Evolutionary conservation across 805 yeast species (phyloP).

Genomic region (Saccharomyces paradoxus): DNA sequence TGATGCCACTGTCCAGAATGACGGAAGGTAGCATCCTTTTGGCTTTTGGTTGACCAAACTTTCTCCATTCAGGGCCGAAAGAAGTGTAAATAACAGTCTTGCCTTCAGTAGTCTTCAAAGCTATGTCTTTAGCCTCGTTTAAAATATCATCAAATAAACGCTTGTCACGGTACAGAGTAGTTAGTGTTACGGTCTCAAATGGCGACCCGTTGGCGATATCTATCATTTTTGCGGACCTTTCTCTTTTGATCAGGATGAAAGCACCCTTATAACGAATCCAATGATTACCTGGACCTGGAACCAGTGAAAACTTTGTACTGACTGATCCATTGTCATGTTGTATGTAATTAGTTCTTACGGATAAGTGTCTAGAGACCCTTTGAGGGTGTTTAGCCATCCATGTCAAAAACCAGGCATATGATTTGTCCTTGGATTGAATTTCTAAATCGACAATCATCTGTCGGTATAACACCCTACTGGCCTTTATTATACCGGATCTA

Average conservation of each 20-base stretch:
- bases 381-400: conserved; percentile 88
- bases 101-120: conserved; percentile 77
- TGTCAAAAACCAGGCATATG: conserved; percentile 88
- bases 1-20: conserved; percentile 68
- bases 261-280: conserved; percentile 79
- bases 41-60: conserved; percentile 90
- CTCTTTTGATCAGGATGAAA: conserved; percentile 79
- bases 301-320: conserved; percentile 77
- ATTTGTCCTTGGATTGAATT: conserved; percentile 85
- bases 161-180: conserved; percentile 80
- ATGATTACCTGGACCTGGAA: conserved; percentile 97
- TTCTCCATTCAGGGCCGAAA: conserved; percentile 98
- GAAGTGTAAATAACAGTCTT: conserved; percentile 89
- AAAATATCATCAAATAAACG: conserved; percentile 59
- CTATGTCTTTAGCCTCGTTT: conserved; percentile 76
- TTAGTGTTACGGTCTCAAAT: conserved; percentile 89
- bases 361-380: conserved; percentile 70
- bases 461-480: conserved; percentile 64
- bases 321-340: conserved; percentile 93
- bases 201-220: conserved; percentile 90
- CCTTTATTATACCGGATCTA: conserved; percentile 55
- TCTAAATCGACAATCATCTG: conserved; percentile 86
- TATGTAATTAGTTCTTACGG: conserved; percentile 78
- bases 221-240: conserved; percentile 79
- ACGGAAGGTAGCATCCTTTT: conserved; percentile 82